Conservation (phyloP, 768 basidiomycete genomes). For the Sarcomyxa edulis region DNA sequence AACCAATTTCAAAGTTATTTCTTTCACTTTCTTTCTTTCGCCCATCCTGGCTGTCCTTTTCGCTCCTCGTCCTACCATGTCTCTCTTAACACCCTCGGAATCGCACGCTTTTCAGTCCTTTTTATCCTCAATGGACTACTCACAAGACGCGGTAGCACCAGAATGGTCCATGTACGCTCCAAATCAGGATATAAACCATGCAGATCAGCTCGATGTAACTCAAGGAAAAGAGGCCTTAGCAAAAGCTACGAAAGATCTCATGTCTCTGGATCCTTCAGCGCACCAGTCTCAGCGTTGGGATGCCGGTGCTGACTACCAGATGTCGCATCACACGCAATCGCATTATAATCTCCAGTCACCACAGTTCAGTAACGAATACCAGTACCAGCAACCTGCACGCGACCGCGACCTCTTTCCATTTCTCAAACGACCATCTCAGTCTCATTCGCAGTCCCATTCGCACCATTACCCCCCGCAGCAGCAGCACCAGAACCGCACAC, state of each 20-base stretch:
- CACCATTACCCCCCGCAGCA: slow-evolving; percentile 3
- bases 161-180: slow-evolving; percentile 45
- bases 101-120: slow-evolving; percentile 66
- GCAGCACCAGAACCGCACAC: slow-evolving; percentile 9
- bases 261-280: slow-evolving; percentile 68
- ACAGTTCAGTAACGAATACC: slow-evolving; percentile 15
- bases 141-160: slow-evolving; percentile 27
- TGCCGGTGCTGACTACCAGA: slow-evolving; percentile 2
- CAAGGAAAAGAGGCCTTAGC: slow-evolving; percentile 61
- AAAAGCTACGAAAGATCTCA: slow-evolving; percentile 80
- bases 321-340: slow-evolving; percentile 12
- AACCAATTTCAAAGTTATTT: no score
- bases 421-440: slow-evolving; percentile 10
- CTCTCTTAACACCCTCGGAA: slow-evolving; percentile 63
- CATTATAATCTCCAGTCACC: slow-evolving; percentile 10
- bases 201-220: no score
- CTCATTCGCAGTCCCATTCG: slow-evolving; percentile 1
- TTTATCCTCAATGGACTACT: slow-evolving; percentile 47
- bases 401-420: slow-evolving; percentile 22
- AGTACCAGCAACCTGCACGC: slow-evolving; percentile 15
- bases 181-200: slow-evolving; percentile 37
- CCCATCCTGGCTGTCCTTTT: background rate
- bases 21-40: no score
- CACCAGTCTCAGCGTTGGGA: slow-evolving; percentile 33
- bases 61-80: slow-evolving; percentile 30